Evolutionary conservation across 345 rosid genomes (phyloP), one percentile per base, ranked within the genome.

Genomic region (Linum usitatissimum): DNA sequence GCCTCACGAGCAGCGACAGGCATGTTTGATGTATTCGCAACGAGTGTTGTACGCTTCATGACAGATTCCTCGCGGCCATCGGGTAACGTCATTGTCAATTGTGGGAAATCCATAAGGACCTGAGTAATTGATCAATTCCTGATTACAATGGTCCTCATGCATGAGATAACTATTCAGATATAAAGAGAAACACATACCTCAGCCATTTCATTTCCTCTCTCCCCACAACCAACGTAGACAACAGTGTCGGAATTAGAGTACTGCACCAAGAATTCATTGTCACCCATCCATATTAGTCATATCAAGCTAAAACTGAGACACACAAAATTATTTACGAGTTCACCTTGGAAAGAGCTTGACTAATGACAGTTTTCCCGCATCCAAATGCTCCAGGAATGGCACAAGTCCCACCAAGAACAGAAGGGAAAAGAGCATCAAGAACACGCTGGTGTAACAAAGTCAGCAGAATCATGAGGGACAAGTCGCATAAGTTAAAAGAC

Each of bases 11-110:
- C 96, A 77, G 97, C 97, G 80, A 90, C 97, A 55, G 99, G 99
- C 97, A 94, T 94, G 80, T 88, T 94, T 71, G 99, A 94, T 72
- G 99, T 94, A 76, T 94, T 94, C 68, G 97, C 99, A 62, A 94
- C 97, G 71, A 94, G 93, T 40, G 96, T 94, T 30, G 97, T 94
- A 30, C 99, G 96, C 82, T 94, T 94, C 99, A 94, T 94, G 75
- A 94, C 99, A 78, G 99, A 94, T 78, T 94, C 99, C 80, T 94
- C 99, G 64, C 99, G 99, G 57, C 99, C 99, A 86, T 94, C 99
- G 71, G 97, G 96, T 76, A 94, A 75, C 45, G 99, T 90, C 99
- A 94, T 94, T 62, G 99, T 94, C 85, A 90, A 78, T 94, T 94
- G 96, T 62, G 99, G 97, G 68, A 94, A 94, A 78, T 94, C 99